These are phyloP conservation scores for Picea glauca DNA, from an alignment of 75 land plant species.

Conservation along the genomic window DNA sequence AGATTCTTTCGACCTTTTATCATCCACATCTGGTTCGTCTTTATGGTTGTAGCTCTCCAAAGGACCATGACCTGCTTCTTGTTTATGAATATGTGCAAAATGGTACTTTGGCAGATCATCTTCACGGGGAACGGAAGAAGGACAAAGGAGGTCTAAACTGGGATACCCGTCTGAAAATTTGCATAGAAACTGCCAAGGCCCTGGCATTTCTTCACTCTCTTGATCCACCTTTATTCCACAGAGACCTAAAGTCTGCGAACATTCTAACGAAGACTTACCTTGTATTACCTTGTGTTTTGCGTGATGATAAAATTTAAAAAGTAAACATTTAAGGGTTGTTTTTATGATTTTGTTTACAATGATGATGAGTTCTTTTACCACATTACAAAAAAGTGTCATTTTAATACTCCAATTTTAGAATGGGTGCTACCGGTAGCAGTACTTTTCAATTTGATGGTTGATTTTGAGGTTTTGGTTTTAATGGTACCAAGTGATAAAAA, in stretches of 20 bases:
- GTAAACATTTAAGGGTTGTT: too few species aligned
- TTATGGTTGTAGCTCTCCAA: conserved; percentile 45
- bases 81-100: conserved; percentile 50
- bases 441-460: too few species aligned
- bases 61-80: conserved; percentile 24
- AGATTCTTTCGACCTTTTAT: conserved; percentile 30
- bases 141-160: conserved; percentile 12
- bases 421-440: too few species aligned
- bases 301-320: too few species aligned
- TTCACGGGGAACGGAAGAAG: conserved; percentile 8
- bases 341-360: too few species aligned
- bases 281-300: too few species aligned
- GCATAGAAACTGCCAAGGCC: conserved; percentile 31
- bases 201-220: conserved; percentile 32
- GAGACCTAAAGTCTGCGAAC: conserved; percentile 23
- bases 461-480: too few species aligned
- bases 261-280: conserved; percentile 11
- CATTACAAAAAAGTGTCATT: too few species aligned
- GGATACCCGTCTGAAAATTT: conserved; percentile 21
- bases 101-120: conserved; percentile 35
- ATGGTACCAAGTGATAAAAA: too few species aligned
- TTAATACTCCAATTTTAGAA: too few species aligned
- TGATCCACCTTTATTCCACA: conserved; percentile 17
- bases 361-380: too few species aligned
- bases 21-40: conserved; percentile 41